phyloP scores from a whole-genome alignment of 202 grass and related monocot genomes.

The Hordeum pubiflorum region DNA sequence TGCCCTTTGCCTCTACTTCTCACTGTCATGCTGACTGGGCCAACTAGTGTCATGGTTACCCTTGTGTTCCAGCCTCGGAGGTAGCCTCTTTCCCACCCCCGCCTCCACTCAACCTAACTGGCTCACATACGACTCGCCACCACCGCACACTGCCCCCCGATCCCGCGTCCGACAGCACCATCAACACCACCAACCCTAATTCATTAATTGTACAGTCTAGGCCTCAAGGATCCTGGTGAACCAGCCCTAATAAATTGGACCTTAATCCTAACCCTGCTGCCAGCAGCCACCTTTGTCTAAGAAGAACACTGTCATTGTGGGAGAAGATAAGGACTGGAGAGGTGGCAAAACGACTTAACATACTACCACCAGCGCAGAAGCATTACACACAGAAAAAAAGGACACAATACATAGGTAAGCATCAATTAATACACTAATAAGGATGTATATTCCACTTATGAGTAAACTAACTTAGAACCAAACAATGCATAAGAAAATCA shows the following conservation, averaged over 20 bases:
- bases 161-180: neutral
- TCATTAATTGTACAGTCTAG: neutral
- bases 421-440: neutral
- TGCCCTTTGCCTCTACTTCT: neutral
- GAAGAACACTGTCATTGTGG: neutral
- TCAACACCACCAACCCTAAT: neutral
- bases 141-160: neutral
- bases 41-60: neutral
- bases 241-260: neutral
- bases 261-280: neutral
- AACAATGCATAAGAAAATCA: slow-evolving; percentile 1
- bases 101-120: neutral
- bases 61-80: neutral
- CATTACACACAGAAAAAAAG: neutral
- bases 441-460: neutral
- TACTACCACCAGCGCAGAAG: neutral
- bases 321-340: slow-evolving; percentile 1
- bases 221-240: neutral
- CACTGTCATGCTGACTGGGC: neutral
- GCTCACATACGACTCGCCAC: neutral
- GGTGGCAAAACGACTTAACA: neutral
- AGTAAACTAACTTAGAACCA: neutral
- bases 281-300: neutral
- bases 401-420: neutral
- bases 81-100: neutral